Evolutionary conservation across 768 basidiomycete genomes (phyloP).

Genomic region (Leccinum truebloodii): DNA sequence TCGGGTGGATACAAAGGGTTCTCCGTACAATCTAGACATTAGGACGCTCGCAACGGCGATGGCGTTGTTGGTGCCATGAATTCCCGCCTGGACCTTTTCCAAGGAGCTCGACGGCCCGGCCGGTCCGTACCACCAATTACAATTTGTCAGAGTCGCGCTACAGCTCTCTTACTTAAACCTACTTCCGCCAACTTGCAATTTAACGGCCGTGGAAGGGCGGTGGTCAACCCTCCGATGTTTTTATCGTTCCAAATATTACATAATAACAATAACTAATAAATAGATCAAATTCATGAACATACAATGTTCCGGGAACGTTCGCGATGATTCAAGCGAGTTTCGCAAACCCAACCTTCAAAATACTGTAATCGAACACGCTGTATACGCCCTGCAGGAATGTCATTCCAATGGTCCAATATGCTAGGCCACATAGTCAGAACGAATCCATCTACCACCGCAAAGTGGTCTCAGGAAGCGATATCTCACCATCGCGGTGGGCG

Average conservation of each 20-base stretch:
- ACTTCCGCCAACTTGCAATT: no score
- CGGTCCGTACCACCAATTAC: no score
- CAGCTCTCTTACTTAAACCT: no score
- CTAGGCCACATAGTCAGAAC: background rate
- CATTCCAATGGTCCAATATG: background rate
- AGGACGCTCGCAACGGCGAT: background rate
- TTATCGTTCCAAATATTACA: no score
- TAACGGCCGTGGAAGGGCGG: no score
- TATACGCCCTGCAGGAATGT: background rate
- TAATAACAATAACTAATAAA: no score
- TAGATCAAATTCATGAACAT: background rate
- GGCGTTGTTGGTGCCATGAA: no score
- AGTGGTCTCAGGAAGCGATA: background rate
- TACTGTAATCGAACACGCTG: background rate
- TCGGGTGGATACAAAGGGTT: constrained; percentile 23
- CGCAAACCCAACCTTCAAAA: background rate
- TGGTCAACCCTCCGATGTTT: no score
- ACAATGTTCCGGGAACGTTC: background rate
- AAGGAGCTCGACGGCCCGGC: no score
- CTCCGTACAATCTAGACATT: constrained; percentile 8
- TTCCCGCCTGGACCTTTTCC: no score
- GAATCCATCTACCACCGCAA: background rate
- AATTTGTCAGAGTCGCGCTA: no score
- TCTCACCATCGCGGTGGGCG: background rate
- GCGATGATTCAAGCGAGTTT: background rate